Evolutionary conservation across 2,329 filamentous ascomycete genomes (phyloP), one percentile per base, ranked within the genome.

Genomic region (Phoma sp.): DNA sequence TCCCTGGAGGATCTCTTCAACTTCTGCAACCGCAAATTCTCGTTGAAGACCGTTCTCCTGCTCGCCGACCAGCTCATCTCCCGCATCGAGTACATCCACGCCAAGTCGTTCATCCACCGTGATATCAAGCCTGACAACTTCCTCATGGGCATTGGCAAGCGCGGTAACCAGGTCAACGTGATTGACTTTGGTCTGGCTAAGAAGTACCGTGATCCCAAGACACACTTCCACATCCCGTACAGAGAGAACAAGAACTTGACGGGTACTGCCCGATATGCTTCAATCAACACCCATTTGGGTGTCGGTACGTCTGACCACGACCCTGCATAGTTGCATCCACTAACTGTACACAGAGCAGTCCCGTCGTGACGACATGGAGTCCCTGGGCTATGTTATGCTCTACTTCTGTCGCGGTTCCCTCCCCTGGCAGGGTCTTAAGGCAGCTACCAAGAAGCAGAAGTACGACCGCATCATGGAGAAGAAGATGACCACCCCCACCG

Each of bases 111-210:
- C 79, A 98, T 98, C 77, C 95, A 99, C 82, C 93, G 95, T 80
- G 95, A 99, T 78, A 99, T 99, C 84, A 99, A 99, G 85, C 95
- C 95, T 31, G 95, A 99, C 84, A 98, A 99, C 86, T 99, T 98
- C 82, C 84, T 98, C 44, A 97, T 98, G 94, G 94, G 94, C 61
- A 98, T 98, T 71, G 95, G 95, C 75, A 98, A 98, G 86, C 92
- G 94, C 74, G 95, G 95, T 64, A 99, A 98, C 82, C 94, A 98
- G 83, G 94, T 99, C 84, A 98, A 98, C 70, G 94, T 98, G 44
- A 98, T 99, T 70, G 95, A 98, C 80, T 99, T 99, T 71, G 95
- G 95, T 84, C 84, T 99, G 65, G 95, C 95, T 75, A 99, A 98
- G 90, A 98, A 98, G 84, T 99, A 98, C 84, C 90, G 95, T 67